phyloP scores from a whole-genome alignment of 2,329 filamentous ascomycete species.

The Pseudopyricularia cyperi region DNA sequence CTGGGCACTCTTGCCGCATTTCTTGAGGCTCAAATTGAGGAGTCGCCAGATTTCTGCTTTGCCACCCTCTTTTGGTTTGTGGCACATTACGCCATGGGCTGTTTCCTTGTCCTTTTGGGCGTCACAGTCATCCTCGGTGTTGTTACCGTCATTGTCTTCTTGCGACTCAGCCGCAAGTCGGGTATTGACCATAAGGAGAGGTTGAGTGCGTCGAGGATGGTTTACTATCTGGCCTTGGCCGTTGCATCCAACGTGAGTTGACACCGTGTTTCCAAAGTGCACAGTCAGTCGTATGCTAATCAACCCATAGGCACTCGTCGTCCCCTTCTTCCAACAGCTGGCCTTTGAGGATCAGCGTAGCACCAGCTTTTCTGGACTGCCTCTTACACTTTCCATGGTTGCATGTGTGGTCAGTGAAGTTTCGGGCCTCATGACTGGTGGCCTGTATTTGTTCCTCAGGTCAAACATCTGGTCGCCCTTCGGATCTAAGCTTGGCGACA shows the following conservation, averaged over 20 bases:
- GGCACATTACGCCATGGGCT: conserved; percentile 43
- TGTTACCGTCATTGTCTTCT: conserved; percentile 39
- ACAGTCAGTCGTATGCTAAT: not conserved
- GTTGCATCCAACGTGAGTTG: conserved; percentile 42
- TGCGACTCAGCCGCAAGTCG: conserved; percentile 39
- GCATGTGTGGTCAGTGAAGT: conserved; percentile 54
- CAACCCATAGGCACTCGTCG: conserved; percentile 34
- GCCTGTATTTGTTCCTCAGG: conserved; percentile 54
- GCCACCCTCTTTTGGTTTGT: conserved; percentile 57
- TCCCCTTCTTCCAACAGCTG: conserved; percentile 51
- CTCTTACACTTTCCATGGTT: conserved; percentile 44
- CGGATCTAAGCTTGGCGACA: conserved; percentile 28
- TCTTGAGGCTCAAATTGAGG: conserved; percentile 41
- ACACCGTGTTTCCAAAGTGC: conserved; percentile 6
- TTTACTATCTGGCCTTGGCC: conserved; percentile 50
- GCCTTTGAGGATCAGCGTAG: conserved; percentile 26
- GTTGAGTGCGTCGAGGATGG: conserved; percentile 53
- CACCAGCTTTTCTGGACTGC: conserved; percentile 26
- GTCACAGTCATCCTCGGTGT: conserved; percentile 36
- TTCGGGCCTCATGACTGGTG: conserved; percentile 50
- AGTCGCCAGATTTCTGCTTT: conserved; percentile 48
- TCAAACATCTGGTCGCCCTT: conserved; percentile 47
- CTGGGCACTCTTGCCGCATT: conserved; percentile 42
- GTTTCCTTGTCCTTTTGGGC: conserved; percentile 38
- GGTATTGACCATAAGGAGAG: conserved; percentile 46